These are phyloP conservation scores for Paraphaeosphaeria minitans DNA, from an alignment of 2,329 filamentous ascomycete species.

Conservation along the genomic window DNA sequence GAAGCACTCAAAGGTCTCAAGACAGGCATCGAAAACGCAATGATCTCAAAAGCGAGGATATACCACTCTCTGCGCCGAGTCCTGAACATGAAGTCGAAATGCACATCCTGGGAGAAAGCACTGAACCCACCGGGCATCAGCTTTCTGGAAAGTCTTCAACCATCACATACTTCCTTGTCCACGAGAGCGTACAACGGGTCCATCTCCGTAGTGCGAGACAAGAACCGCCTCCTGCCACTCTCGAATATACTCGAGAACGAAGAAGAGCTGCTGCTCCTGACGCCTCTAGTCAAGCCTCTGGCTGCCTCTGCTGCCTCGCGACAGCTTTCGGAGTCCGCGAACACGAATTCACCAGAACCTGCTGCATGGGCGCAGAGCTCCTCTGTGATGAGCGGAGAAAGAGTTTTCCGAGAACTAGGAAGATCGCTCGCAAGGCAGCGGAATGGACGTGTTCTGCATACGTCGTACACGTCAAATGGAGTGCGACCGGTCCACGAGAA, in stretches of 20 bases:
- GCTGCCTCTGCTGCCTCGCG: constrained; percentile 85
- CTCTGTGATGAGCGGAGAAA: constrained; percentile 86
- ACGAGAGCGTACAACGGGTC: constrained; percentile 88
- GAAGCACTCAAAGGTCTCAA: constrained; percentile 91
- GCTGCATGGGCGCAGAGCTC: constrained; percentile 61
- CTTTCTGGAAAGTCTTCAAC: constrained; percentile 79
- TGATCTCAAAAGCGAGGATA: constrained; percentile 80
- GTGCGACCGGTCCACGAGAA: constrained; percentile 93
- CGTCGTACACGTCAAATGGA: constrained; percentile 93
- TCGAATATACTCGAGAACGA: constrained; percentile 80
- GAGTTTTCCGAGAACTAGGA: constrained; percentile 88
- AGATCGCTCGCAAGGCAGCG: constrained; percentile 84
- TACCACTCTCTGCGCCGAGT: constrained; percentile 80
- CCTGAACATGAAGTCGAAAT: constrained; percentile 78
- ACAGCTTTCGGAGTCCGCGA: constrained; percentile 66
- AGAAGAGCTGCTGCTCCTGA: constrained; percentile 87
- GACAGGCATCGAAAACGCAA: constrained; percentile 85
- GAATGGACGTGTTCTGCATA: constrained; percentile 86
- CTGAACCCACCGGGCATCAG: constrained; percentile 82
- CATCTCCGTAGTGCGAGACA: constrained; percentile 90
- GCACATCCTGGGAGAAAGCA: constrained; percentile 89
- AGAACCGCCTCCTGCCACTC: constrained; percentile 81
- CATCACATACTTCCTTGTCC: constrained; percentile 79
- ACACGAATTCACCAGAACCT: constrained; percentile 60
- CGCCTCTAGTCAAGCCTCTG: constrained; percentile 88